Conservation (phyloP, 129 eudicot species). For the Erigeron canadensis region DNA sequence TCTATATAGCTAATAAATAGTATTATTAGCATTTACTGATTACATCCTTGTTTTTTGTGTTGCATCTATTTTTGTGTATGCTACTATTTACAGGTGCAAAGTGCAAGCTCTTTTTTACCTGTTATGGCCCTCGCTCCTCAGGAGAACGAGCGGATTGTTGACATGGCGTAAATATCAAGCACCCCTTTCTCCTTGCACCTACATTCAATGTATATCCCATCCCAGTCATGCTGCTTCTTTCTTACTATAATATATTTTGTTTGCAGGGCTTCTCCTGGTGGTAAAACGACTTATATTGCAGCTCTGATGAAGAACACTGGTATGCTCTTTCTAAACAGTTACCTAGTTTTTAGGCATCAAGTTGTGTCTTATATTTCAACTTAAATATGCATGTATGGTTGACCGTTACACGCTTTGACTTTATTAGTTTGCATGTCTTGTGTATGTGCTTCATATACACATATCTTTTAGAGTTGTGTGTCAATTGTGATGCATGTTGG, state of each 20-base stretch:
- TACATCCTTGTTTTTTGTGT: neutral
- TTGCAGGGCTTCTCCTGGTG: conserved; percentile 98
- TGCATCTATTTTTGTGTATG: neutral
- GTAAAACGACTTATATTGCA: conserved; percentile 93
- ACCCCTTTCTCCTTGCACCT: neutral
- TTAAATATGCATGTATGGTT: neutral
- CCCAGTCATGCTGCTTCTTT: neutral
- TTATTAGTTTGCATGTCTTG: neutral
- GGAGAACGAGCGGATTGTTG: conserved; percentile 84
- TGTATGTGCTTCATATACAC: neutral
- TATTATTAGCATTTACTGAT: no score
- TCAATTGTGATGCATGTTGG: neutral
- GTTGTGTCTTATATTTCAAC: neutral
- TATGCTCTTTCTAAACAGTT: conserved; percentile 20
- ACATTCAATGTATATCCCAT: neutral
- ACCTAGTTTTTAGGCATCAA: neutral
- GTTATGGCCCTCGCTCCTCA: conserved; percentile 98
- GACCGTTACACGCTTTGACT: neutral
- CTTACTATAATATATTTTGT: conserved; percentile 13
- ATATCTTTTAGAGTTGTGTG: no score
- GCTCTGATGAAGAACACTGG: conserved; percentile 97
- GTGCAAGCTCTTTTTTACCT: conserved; percentile 94
- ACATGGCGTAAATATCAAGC: conserved; percentile 79
- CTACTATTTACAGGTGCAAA: conserved; percentile 62
- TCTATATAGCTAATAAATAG: neutral